A percentile compares a stretch with the other conserved stretches of the same genome.
phyloP scores from a whole-genome alignment of 148 eudicot genomes.

The Nyssa sinensis region DNA sequence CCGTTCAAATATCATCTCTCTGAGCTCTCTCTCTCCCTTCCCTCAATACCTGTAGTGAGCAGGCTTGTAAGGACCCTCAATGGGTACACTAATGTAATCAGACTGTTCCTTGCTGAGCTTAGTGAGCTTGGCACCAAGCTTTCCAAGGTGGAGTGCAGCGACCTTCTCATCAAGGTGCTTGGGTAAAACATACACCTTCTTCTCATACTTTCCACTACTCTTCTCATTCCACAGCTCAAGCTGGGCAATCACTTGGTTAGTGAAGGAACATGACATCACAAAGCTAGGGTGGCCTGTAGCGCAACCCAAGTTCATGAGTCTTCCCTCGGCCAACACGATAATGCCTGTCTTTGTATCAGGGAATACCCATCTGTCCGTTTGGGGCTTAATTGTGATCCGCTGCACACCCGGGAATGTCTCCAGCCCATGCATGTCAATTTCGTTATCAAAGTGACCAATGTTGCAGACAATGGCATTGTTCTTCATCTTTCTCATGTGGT shows the following conservation, averaged over 20 bases:
- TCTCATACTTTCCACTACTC: constrained; percentile 69
- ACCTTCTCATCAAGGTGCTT: constrained; percentile 98
- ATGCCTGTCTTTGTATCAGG: constrained; percentile 72
- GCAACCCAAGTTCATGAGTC: constrained; percentile 97
- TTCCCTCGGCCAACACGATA: constrained; percentile 85
- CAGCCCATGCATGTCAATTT: constrained; percentile 78
- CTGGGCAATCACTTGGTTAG: constrained; percentile 93
- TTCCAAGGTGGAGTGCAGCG: constrained; percentile 82
- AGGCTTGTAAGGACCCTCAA: constrained; percentile 97
- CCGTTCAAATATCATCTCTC: background rate
- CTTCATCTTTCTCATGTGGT: constrained; percentile 93
- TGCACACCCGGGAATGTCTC: constrained; percentile 82
- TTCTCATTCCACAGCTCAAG: constrained; percentile 95
- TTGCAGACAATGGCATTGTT: constrained; percentile 97
- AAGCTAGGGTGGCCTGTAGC: constrained; percentile 98
- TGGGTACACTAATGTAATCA: constrained; percentile 76
- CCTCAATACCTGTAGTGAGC: constrained; percentile 85
- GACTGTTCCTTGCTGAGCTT: constrained; percentile 81
- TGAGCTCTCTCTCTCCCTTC: background rate
- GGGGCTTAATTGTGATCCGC: constrained; percentile 93
- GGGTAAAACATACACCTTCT: constrained; percentile 93
- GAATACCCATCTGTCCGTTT: constrained; percentile 84
- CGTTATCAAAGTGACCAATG: constrained; percentile 98
- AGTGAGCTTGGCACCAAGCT: constrained; percentile 90
- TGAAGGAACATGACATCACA: constrained; percentile 95